phyloP scores from a whole-genome alignment of 2,329 filamentous ascomycete species.

The Cercospora sp. region DNA sequence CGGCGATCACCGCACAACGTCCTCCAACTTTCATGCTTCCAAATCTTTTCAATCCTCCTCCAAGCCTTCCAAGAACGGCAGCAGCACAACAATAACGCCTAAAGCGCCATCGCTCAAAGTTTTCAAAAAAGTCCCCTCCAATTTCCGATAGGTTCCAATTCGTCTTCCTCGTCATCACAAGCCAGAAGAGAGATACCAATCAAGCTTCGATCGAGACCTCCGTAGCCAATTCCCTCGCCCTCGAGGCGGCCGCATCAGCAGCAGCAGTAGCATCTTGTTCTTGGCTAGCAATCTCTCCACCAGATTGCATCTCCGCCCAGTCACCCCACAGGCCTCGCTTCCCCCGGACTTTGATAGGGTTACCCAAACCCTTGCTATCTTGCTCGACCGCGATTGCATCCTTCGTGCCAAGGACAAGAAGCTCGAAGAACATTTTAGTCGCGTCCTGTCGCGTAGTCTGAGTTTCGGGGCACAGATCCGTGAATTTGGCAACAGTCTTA shows the following conservation, averaged over 20 bases:
- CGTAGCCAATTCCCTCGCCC: background rate
- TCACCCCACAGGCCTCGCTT: conserved; percentile 96
- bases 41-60: background rate
- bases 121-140: background rate
- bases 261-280: conserved; percentile 4
- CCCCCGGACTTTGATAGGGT: conserved; percentile 76
- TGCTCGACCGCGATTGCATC: conserved; percentile 98
- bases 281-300: conserved; percentile 27
- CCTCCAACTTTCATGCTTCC: background rate
- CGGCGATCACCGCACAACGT: background rate
- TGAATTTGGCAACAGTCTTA: conserved; percentile 79
- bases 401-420: conserved; percentile 92
- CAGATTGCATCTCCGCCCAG: conserved; percentile 73
- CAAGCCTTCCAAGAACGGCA: background rate
- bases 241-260: background rate
- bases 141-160: background rate
- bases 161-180: background rate
- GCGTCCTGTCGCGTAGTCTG: conserved; percentile 83
- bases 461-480: conserved; percentile 81
- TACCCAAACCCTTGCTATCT: conserved; percentile 67
- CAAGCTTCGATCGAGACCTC: background rate
- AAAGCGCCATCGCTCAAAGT: conserved; percentile 1
- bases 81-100: background rate
- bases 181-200: background rate
- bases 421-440: conserved; percentile 99